These are phyloP conservation scores for Chenopodium quinoa DNA, from an alignment of 148 eudicot genomes.

Conservation along the genomic window DNA sequence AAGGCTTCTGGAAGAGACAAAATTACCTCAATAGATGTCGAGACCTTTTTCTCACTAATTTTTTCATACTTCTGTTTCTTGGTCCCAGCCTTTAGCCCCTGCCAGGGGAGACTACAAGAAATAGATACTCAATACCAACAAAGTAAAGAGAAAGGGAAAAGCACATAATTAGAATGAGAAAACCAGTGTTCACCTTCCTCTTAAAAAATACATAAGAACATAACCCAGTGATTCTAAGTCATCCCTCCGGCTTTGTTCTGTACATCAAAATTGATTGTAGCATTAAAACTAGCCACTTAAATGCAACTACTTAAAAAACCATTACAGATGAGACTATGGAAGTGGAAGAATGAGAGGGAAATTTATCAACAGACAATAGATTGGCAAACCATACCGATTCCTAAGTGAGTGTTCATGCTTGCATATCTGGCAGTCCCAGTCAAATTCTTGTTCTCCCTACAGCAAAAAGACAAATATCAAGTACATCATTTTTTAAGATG, in stretches of 20 bases:
- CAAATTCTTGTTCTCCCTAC: conserved; percentile 85
- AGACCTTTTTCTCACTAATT: conserved; percentile 87
- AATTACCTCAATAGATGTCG: conserved; percentile 77
- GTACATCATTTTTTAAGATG: background rate
- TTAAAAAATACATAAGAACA: conserved; percentile 80
- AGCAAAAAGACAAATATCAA: conserved; percentile 11
- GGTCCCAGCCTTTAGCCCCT: conserved; percentile 85
- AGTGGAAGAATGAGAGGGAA: background rate
- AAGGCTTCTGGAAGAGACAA: background rate
- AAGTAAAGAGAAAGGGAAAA: conserved; percentile 6
- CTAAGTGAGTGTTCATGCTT: conserved; percentile 85
- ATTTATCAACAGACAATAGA: background rate
- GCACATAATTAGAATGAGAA: background rate
- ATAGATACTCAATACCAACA: conserved; percentile 25
- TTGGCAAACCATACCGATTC: conserved; percentile 51
- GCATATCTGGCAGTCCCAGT: conserved; percentile 92
- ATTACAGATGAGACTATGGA: background rate
- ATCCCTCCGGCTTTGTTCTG: conserved; percentile 91
- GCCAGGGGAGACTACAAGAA: conserved; percentile 81
- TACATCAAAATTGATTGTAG: conserved; percentile 20
- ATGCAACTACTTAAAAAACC: background rate
- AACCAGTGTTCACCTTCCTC: conserved; percentile 60
- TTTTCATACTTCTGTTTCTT: conserved; percentile 88
- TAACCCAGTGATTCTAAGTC: conserved; percentile 87
- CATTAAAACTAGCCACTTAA: conserved; percentile 15